These are phyloP conservation scores for Pseudocercospora eumusae DNA, from an alignment of 2,329 filamentous ascomycete genomes.

Conservation along the genomic window DNA sequence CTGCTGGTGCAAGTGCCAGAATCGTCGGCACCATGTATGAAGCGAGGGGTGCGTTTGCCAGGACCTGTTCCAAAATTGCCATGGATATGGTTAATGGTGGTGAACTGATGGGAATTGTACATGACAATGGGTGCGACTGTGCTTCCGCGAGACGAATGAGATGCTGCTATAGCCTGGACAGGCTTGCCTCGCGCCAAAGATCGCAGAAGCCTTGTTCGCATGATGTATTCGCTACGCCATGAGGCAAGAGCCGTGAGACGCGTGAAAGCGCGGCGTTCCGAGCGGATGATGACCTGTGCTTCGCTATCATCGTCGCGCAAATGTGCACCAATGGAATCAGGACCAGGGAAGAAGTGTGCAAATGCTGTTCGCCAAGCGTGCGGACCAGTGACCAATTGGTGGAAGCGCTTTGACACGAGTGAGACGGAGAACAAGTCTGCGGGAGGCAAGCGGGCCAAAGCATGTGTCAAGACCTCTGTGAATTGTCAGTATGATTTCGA, in stretches of 20 bases:
- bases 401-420: constrained; percentile 84
- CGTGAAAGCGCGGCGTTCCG: constrained; percentile 77
- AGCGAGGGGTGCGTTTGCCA: constrained; percentile 71
- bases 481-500: constrained; percentile 23
- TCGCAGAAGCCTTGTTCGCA: constrained; percentile 79
- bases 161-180: constrained; percentile 53
- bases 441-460: constrained; percentile 85
- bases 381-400: constrained; percentile 81
- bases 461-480: constrained; percentile 85
- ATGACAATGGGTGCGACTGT: constrained; percentile 74
- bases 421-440: constrained; percentile 79
- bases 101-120: constrained; percentile 81
- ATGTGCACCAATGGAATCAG: constrained; percentile 55
- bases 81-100: constrained; percentile 76
- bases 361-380: constrained; percentile 95
- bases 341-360: constrained; percentile 82
- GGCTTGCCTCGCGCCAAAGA: constrained; percentile 83
- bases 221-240: constrained; percentile 93
- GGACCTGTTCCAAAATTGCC: constrained; percentile 69
- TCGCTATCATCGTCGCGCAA: constrained; percentile 50
- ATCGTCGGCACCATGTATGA: constrained; percentile 81
- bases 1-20: constrained; percentile 76
- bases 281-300: constrained; percentile 60
- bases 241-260: constrained; percentile 81
- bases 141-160: constrained; percentile 61